Evolutionary conservation across 257 asterid genomes (phyloP).

Genomic region (Forsythia suspensa): DNA sequence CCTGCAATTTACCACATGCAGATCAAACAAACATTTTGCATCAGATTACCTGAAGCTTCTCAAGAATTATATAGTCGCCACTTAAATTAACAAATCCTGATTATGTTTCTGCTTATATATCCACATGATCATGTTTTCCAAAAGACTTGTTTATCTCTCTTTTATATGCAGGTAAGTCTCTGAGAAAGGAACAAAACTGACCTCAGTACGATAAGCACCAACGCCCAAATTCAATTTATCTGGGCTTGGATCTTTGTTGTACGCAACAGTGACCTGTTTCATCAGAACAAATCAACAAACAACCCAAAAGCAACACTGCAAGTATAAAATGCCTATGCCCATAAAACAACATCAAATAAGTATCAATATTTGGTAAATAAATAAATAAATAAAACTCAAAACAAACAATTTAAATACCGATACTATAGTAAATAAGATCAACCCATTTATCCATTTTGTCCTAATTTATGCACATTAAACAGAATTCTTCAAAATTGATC

Average conservation of each 20-base stretch:
- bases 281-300: constrained; percentile 19
- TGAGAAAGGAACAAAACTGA: constrained; percentile 13
- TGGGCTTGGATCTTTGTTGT: constrained; percentile 72
- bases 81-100: neutral
- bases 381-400: neutral
- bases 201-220: constrained; percentile 91
- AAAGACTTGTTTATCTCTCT: neutral
- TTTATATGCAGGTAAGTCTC: neutral
- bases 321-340: neutral
- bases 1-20: constrained; percentile 42
- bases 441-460: neutral
- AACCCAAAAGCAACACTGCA: constrained; percentile 3
- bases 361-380: constrained; percentile 1
- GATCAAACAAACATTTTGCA: neutral
- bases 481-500: neutral
- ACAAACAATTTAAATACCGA: neutral
- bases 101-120: neutral
- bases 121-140: neutral
- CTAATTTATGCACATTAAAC: neutral
- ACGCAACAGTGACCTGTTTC: constrained; percentile 81
- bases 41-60: neutral
- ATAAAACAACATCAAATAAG: neutral
- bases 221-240: constrained; percentile 75
- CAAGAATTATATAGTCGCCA: neutral
- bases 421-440: neutral